A percentile compares a stretch with the other conserved stretches of the same genome.
phyloP scores from a whole-genome alignment of 495 filamentous ascomycete species.

The Penicillium crystallinum region DNA sequence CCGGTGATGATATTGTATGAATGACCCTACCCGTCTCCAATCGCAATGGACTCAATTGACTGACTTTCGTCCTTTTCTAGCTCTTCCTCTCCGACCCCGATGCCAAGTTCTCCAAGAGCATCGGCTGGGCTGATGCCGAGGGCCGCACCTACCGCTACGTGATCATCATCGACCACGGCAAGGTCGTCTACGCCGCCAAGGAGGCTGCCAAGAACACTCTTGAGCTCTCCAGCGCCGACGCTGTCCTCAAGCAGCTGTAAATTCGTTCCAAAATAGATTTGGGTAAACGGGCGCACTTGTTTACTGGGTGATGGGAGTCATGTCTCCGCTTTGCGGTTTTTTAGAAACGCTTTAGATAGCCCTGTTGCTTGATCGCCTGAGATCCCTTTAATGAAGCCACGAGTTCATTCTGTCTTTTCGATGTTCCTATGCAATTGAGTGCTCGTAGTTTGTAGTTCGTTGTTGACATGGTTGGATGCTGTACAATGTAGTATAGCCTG shows the following conservation, averaged over 20 bases:
- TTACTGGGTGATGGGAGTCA: slow-evolving; percentile 1
- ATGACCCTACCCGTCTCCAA: too few species aligned
- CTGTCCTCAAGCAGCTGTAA: slow-evolving; percentile 29
- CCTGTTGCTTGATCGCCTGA: slow-evolving; percentile 14
- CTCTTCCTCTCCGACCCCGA: slow-evolving; percentile 82
- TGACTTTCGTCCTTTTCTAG: slow-evolving; percentile 36
- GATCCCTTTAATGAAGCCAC: slow-evolving; percentile 29
- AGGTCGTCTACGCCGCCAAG: slow-evolving; percentile 80
- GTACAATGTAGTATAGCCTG: neutral
- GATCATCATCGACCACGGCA: slow-evolving; percentile 84
- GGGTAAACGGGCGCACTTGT: slow-evolving; percentile 10
- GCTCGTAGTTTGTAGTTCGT: too few species aligned
- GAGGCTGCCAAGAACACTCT: slow-evolving; percentile 65
- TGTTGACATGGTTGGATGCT: neutral
- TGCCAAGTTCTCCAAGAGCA: slow-evolving; percentile 69
- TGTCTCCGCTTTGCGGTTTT: neutral
- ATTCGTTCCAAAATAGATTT: neutral
- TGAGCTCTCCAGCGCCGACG: slow-evolving; percentile 38
- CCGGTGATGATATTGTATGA: slow-evolving; percentile 71
- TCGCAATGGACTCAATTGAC: slow-evolving; percentile 1
- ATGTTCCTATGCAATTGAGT: neutral
- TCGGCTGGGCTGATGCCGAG: slow-evolving; percentile 75
- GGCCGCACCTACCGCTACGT: slow-evolving; percentile 77
- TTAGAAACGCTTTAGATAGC: slow-evolving; percentile 9
- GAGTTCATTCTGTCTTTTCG: slow-evolving; percentile 9